Evolutionary conservation across 2,329 filamentous ascomycete genomes (phyloP), one percentile per base, ranked within the genome.

Genomic region (Ilyonectria sp.): DNA sequence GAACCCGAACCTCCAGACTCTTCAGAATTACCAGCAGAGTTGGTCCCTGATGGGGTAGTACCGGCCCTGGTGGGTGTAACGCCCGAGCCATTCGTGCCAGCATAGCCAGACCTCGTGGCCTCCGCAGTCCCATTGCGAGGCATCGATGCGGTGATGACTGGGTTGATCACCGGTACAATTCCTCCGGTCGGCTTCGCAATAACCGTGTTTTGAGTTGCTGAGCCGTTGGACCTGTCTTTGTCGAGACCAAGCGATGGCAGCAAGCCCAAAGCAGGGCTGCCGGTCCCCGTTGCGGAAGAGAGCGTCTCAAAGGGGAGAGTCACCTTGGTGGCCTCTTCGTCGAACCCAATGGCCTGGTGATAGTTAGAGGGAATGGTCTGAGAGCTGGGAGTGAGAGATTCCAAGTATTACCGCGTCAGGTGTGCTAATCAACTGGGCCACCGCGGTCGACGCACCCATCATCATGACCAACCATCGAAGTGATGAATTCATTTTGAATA

Each of bases 361-460:
- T 10, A 13, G 50, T 53, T 23, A 35, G 29, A 15, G 19, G 7
- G n/a, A 9, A 33, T 1, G 15, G 17, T 33, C 6, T 13, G 2
- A 11, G 44, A 6, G n/a, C 6, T 21, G 10, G 11, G n/a, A 33
- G 17, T 5, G 49, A 15, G 50, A 35, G 5, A 6, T 15, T 13
- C 7, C 11, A 21, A 3, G 11, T 43, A 10, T 53, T 53, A 53
- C 50, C 50, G 31, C 31, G 10, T 33, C 5, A 21, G n/a, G 31
- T 8, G 31, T 23, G 29, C 13, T 33, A 6, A 37, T 17, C 29
- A 21, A 35, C n/a, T 53, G 31, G 10, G 50, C 31, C 29, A 19
- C 29, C 1, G 50, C 50, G 15, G 29, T 53, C n/a, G 50, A 53
- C 35, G 29, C 50, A 53, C 50, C 29, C n/a, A 53, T 53, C 31